A percentile compares a stretch with the other conserved stretches of the same genome.
phyloP scores from a whole-genome alignment of 2,329 filamentous ascomycete genomes.

The Verticillium longisporum region DNA sequence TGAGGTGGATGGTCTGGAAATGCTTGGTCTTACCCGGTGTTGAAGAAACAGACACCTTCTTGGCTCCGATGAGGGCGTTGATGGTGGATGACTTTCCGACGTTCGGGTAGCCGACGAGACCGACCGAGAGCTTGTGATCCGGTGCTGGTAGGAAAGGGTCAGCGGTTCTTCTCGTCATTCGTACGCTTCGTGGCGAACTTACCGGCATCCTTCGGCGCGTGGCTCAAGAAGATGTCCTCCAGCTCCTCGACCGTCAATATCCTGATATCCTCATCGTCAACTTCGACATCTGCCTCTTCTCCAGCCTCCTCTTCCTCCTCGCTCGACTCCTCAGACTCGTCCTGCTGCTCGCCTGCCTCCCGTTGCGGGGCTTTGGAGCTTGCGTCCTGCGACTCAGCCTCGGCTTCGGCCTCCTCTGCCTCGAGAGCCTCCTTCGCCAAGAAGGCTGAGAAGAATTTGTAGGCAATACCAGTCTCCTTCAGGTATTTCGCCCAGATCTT shows the following conservation, averaged over 20 bases:
- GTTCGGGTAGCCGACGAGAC: conserved; percentile 95
- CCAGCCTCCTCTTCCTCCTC: conserved; percentile 25
- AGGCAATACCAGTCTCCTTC: conserved; percentile 71
- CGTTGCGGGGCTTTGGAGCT: conserved; percentile 25
- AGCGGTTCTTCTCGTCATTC: neutral
- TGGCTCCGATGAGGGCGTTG: conserved; percentile 95
- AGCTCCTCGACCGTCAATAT: conserved; percentile 92
- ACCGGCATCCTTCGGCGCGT: conserved; percentile 52
- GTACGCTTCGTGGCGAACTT: conserved; percentile 19
- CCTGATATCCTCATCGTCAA: conserved; percentile 55
- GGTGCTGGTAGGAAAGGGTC: conserved; percentile 24
- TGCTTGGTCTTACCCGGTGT: conserved; percentile 99
- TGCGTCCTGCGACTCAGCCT: conserved; percentile 13
- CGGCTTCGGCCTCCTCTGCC: conserved; percentile 46
- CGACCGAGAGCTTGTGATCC: conserved; percentile 72
- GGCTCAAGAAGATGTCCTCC: conserved; percentile 77
- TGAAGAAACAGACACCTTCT: conserved; percentile 96
- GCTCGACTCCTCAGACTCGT: conserved; percentile 20
- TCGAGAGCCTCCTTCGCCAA: conserved; percentile 88
- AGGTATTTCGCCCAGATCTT: conserved; percentile 83
- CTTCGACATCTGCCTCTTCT: conserved; percentile 26
- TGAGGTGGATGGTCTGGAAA: conserved; percentile 96
- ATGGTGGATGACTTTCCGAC: conserved; percentile 99
- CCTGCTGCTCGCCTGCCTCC: conserved; percentile 13
- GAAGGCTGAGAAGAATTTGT: conserved; percentile 93